Evolutionary conservation across 768 basidiomycete genomes (phyloP).

Genomic region (Boletus coccyginus): DNA sequence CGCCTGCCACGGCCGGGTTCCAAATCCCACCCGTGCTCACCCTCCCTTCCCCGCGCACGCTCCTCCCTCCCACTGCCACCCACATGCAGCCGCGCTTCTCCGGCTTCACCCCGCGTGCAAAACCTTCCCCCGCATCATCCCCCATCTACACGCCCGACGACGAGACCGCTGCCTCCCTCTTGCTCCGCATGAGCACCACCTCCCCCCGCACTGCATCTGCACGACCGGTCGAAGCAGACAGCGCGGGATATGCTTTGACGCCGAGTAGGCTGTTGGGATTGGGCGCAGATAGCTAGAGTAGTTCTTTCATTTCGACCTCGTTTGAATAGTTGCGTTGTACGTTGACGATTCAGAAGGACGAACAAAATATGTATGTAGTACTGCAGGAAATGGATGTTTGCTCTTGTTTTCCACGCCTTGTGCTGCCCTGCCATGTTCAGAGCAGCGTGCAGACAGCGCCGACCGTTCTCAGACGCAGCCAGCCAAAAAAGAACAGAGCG

Average conservation of each 20-base stretch:
- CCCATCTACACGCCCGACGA: slow-evolving; percentile 51
- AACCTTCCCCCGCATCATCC: slow-evolving; percentile 23
- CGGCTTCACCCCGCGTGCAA: slow-evolving; percentile 20
- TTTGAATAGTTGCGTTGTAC: background rate
- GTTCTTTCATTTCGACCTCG: slow-evolving; percentile 4
- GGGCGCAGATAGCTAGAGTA: slow-evolving; percentile 8
- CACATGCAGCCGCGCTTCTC: slow-evolving; percentile 23
- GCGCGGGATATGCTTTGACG: slow-evolving; percentile 18
- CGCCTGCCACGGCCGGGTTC: slow-evolving; percentile 34
- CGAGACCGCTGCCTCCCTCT: slow-evolving; percentile 64
- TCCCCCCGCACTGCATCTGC: slow-evolving; percentile 10
- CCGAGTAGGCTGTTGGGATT: slow-evolving; percentile 28
- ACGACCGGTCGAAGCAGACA: too few relatives aligned
- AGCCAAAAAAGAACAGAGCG: slow-evolving; percentile 61
- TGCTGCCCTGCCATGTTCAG: background rate
- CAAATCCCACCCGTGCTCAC: slow-evolving; percentile 42
- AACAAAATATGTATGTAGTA: background rate
- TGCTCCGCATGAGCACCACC: slow-evolving; percentile 55
- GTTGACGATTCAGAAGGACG: too few relatives aligned
- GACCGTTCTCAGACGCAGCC: too few relatives aligned
- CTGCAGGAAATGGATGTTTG: background rate
- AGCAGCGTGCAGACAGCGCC: too few relatives aligned
- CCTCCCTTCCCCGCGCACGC: slow-evolving; percentile 34
- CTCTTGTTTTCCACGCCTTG: background rate
- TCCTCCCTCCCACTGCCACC: slow-evolving; percentile 3